Base-by-base conservation (phyloP, 768 basidiomycete genomes). In the Boletus rubropictus region DNA sequence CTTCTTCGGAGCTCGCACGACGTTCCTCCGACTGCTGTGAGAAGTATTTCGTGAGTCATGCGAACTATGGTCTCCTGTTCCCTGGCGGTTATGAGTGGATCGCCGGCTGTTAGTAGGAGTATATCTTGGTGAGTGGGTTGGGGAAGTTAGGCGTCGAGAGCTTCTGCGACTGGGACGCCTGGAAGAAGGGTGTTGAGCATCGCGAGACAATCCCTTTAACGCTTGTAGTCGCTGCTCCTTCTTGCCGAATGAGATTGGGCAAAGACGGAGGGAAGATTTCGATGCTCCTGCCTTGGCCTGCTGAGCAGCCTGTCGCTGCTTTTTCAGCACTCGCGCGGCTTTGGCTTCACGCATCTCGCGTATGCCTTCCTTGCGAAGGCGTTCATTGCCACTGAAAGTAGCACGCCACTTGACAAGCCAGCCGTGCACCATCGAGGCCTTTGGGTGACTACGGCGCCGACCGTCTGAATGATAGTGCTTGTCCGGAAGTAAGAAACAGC, bases 341-440 rank as follows among this genome's bases (percentile, higher is more conserved):
- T 63, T 66, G 17, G 85, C 84, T 24, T 75, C 75, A 41, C 69
- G 70, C 81, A 87, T 87, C 65, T 88, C 86, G 42, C 71, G 72
- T 62, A 86, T 86, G 38, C 86, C 86, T 71, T 79, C 78, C 64
- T 68, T 75, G 51, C 84, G 74, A 39, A 83, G 66, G 17, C 53
- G 57, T 59, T 86, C 84, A 58, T 84, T 72, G 29, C 82, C 84
- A 27, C 74, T 59, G 27, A 87, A 69, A 11, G 85, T 86, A 21
- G 84, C 86, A 50, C 85, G 75, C 77, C 81, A 77, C 65, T 87
- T 88, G n/a, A 81, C 79, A 49, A 87, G 69, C 84, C 85, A 88
- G 27, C 86, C 86, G 54, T 88, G 86, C 63, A 85, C 73, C 10
- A 76, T 74, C 6, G 73, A 75, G n/a, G 71, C 59, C 44, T 77